Evolutionary conservation across 768 basidiomycete genomes (phyloP).

Genomic region (Lactifluus echinatus): DNA sequence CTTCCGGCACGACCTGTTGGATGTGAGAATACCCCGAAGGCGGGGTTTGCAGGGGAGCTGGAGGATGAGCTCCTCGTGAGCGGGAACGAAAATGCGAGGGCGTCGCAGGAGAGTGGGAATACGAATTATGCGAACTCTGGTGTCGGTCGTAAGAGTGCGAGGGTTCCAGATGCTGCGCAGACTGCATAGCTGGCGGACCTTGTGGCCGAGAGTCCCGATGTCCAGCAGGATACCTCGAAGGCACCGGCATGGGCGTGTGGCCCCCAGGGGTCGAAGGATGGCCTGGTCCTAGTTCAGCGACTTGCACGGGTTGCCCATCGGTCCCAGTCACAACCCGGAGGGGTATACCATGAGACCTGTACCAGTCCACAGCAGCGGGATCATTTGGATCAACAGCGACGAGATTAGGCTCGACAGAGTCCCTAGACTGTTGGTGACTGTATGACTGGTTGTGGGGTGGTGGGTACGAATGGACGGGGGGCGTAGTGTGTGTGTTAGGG

Average conservation of each 20-base stretch:
- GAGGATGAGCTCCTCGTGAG: constrained; percentile 14
- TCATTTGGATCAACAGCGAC: constrained; percentile 35
- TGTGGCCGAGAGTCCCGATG: constrained; percentile 24
- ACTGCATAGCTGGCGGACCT: constrained; percentile 24
- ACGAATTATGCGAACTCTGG: constrained; percentile 8
- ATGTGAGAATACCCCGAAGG: constrained; percentile 13
- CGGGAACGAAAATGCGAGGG: constrained; percentile 10
- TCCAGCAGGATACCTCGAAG: constrained; percentile 23
- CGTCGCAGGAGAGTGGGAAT: background rate
- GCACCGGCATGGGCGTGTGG: constrained; percentile 3
- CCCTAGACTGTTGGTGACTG: constrained; percentile 9
- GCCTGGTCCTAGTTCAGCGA: constrained; percentile 37
- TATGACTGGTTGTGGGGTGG: constrained; percentile 18
- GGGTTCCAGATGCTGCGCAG: constrained; percentile 18
- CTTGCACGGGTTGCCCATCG: constrained; percentile 42
- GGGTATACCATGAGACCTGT: constrained; percentile 40
- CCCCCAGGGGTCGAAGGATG: constrained; percentile 14
- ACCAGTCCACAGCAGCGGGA: constrained; percentile 37
- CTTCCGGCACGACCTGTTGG: constrained; percentile 19
- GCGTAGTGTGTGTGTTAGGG: constrained; percentile 23
- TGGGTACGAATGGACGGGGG: constrained; percentile 22
- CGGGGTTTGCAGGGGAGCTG: constrained; percentile 16
- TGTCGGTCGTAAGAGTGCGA: constrained; percentile 12
- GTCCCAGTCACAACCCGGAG: constrained; percentile 38
- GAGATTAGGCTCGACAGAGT: background rate